Evolutionary conservation across 164 flowering plant species (phyloP).

Genomic region (Stephania yunnanensis): DNA sequence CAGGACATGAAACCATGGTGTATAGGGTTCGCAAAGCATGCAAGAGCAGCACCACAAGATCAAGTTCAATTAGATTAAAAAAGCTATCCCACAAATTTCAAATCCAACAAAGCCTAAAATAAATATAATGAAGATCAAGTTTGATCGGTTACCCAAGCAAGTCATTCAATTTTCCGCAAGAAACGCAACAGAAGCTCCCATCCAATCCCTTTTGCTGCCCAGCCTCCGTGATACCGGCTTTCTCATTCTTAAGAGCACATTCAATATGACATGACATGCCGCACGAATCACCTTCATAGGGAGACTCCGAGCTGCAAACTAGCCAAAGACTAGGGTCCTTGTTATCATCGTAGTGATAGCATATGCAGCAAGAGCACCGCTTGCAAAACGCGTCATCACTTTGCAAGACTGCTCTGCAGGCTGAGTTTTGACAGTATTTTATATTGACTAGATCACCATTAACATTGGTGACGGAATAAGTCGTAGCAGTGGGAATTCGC

Average conservation of each 20-base stretch:
- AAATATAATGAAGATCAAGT: not conserved
- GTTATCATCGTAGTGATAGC: slow-evolving; percentile 78
- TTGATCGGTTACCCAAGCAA: slow-evolving; percentile 57
- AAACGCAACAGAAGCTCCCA: slow-evolving; percentile 69
- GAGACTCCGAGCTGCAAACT: slow-evolving; percentile 72
- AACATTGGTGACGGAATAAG: slow-evolving; percentile 18
- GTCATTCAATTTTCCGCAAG: slow-evolving; percentile 84
- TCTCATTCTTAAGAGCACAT: slow-evolving; percentile 71
- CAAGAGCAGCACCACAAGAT: not conserved
- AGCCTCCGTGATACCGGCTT: slow-evolving; percentile 54
- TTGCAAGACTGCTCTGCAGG: slow-evolving; percentile 66
- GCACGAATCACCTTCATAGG: slow-evolving; percentile 60
- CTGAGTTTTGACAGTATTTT: slow-evolving; percentile 62
- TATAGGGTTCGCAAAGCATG: not conserved
- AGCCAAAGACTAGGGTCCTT: slow-evolving; percentile 99
- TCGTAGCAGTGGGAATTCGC: slow-evolving; percentile 32
- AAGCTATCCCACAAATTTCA: not conserved
- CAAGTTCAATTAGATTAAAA: not conserved
- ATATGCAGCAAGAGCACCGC: slow-evolving; percentile 95
- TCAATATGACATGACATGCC: slow-evolving; percentile 92
- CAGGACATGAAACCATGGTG: not conserved
- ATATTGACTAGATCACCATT: slow-evolving; percentile 23
- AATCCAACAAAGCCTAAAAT: not conserved
- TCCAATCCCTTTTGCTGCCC: slow-evolving; percentile 39
- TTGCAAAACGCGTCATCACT: slow-evolving; percentile 69